Base-by-base conservation (phyloP, 1,284 basidiomycete species). In the Cystobasidium sp. region DNA sequence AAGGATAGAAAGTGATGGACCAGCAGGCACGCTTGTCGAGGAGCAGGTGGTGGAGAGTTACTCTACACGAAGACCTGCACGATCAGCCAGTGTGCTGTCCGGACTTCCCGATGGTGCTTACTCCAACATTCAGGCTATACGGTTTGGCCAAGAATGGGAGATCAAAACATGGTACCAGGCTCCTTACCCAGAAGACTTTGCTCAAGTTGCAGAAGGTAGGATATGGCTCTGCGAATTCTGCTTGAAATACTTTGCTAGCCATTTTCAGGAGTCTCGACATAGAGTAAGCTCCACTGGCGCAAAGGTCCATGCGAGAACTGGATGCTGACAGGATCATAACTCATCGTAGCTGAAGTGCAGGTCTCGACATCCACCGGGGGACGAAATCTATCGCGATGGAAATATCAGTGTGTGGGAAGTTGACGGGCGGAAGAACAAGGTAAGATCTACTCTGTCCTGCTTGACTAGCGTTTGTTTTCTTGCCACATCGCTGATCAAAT, bases 161-260 rank as follows among this genome's bases (percentile, higher is more conserved):
- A 94, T 99, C 80, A 90, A 96, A 80, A 97, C 96, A 0, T 99
- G 97, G 97, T 99, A 94, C 82, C 93, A 97, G 81, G 96, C 97
- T 10, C 97, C 97, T 1, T 99, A 98, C 82, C 97, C 97, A 0
- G 96, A 99, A 82, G 97, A 99, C 82, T 99, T 97, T 83, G 89
- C 93, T 41, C 88, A 90, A 77, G 91, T 97, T 66, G 93, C 94
- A 6, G 94, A 97, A 79, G 96, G 96, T 12, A 86, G 90, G 63
- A 83, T 99, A 56, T 98, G 94, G 94, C 90, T 98, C 81, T 99
- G 97, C 84, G 95, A 98, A 82, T 97, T 93, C 83, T 99, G 97
- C 82, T 83, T 99, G 78, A 99, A 97, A 85, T 99, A 98, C 81
- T 97, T 97, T 91, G 96, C 95, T 86, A 95, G 92, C 80, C 87